phyloP scores from a whole-genome alignment of 768 basidiomycete species.

The Leccinum subgranulosum region DNA sequence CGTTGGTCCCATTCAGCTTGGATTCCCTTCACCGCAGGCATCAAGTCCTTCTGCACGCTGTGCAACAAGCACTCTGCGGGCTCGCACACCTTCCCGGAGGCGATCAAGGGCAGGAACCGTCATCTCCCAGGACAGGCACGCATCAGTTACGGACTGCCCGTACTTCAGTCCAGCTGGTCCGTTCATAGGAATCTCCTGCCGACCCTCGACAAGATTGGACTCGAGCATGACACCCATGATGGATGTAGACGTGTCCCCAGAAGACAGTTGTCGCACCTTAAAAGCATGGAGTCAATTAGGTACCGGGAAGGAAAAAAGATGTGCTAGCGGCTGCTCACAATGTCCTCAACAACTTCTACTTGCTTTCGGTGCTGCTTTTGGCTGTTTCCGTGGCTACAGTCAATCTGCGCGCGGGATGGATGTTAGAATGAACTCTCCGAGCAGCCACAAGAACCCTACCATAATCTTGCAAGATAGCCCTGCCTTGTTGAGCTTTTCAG shows the following conservation, averaged over 20 bases:
- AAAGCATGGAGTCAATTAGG: slow-evolving; percentile 11
- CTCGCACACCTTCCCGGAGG: slow-evolving; percentile 83
- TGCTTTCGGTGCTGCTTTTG: slow-evolving; percentile 90
- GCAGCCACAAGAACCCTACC: slow-evolving; percentile 44
- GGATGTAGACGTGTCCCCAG: slow-evolving; percentile 60
- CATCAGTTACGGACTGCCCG: slow-evolving; percentile 86
- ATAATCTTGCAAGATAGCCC: slow-evolving; percentile 79
- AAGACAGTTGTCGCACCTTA: slow-evolving; percentile 71
- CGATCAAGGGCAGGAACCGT: slow-evolving; percentile 80
- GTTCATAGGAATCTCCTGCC: slow-evolving; percentile 75
- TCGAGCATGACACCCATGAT: slow-evolving; percentile 98
- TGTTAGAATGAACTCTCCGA: background rate
- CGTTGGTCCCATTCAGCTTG: slow-evolving; percentile 13
- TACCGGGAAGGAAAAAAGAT: background rate
- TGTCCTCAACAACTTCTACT: slow-evolving; percentile 83
- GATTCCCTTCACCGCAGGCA: slow-evolving; percentile 2
- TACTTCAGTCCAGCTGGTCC: slow-evolving; percentile 75
- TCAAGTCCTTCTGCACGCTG: slow-evolving; percentile 21
- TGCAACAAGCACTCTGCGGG: slow-evolving; percentile 55
- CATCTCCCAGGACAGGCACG: slow-evolving; percentile 87
- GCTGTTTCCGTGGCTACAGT: slow-evolving; percentile 97
- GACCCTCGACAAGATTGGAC: slow-evolving; percentile 84
- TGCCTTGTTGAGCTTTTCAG: slow-evolving; percentile 74
- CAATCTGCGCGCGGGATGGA: slow-evolving; percentile 53
- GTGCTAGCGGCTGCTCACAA: slow-evolving; percentile 49